Conservation (phyloP, 192 early-diverging fungal species). For the Podila clonocystis region DNA sequence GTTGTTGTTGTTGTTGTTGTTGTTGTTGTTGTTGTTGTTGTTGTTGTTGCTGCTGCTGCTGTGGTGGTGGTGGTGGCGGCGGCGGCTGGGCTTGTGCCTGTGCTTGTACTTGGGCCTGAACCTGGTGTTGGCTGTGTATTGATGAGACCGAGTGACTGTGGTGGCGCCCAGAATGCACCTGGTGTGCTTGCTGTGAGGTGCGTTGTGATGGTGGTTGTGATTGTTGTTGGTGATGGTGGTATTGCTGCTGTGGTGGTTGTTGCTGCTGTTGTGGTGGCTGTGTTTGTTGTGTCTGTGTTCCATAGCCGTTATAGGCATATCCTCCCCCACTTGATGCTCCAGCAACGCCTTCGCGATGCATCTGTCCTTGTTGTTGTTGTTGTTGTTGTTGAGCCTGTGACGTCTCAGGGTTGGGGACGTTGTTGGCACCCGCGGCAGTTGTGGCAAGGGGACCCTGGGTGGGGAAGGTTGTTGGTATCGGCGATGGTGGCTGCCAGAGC, state of each 20-base stretch:
- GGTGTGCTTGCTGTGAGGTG: constrained; percentile 10
- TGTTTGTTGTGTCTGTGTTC: not conserved
- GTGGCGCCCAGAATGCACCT: constrained; percentile 35
- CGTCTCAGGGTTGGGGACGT: not conserved
- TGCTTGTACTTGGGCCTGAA: not conserved
- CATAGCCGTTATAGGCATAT: not conserved
- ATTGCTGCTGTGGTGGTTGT: not conserved
- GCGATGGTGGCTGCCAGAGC: constrained; percentile 49
- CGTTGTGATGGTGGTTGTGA: constrained; percentile 18
- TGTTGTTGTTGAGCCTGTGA: not conserved
- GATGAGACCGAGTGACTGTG: constrained; percentile 40
- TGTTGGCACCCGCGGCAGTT: not conserved
- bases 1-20: no score
- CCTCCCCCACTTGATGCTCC: not conserved
- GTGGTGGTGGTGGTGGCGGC: not conserved
- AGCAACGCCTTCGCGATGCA: not conserved
- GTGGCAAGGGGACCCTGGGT: constrained; percentile 3
- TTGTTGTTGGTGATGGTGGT: constrained; percentile 9
- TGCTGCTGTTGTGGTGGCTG: constrained; percentile 17
- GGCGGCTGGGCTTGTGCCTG: no score
- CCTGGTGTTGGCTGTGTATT: constrained; percentile 16
- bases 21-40: constrained; percentile 2
- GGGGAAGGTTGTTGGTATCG: constrained; percentile 42
- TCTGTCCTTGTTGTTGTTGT: no score
- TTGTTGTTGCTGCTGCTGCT: constrained; percentile 1